Base-by-base conservation (phyloP, 2,329 filamentous ascomycete species). In the Pseudopithomyces maydicus region DNA sequence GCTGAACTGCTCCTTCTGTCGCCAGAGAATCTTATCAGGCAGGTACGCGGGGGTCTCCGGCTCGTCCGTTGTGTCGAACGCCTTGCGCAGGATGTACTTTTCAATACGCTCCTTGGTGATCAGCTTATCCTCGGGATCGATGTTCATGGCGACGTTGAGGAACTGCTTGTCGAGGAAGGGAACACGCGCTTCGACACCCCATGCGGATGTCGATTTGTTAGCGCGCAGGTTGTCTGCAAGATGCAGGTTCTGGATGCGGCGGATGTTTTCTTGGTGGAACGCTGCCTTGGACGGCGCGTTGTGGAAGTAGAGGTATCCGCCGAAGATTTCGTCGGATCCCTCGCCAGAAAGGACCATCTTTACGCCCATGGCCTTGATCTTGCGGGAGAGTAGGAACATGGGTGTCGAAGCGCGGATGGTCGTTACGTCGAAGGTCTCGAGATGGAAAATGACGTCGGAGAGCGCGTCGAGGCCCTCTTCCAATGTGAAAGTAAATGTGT, bases 291-390 rank as follows among this genome's bases (percentile, higher is more conserved):
- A 85, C 20, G 95, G 95, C 2, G 95, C 95, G 59, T 89, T 90
- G 79, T 97, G 92, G 87, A 99, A 99, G 84, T 99, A 99, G 19
- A 99, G 87, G 79, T 99, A 99, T 52, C 95, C 95, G 62, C 95
- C 95, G 68, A 98, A 98, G 76, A 97, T 97, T 81, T 99, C 95
- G 77, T 99, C 95, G 72, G 90, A 95, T 48, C 95, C 95, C 80
- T 99, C 95, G 60, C 95, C 95, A 71, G 90, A 96, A 61, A 99
- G 85, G 55, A 99, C 95, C 95, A 99, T 99, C 87, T 99, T 99
- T 74, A 99, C 91, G 63, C 95, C 95, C 88, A 97, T 94, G 35
- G 93, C 95, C 85, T 99, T 99, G 84, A 99, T 99, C 84, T 99
- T 99, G 76, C 96, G 89, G 60, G 92, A 95, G 46, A 99, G 85